A percentile compares a stretch with the other conserved stretches of the same genome.
Evolutionary conservation across 163 green algal species (phyloP).

Genomic region (Scenedesmus sp.): DNA sequence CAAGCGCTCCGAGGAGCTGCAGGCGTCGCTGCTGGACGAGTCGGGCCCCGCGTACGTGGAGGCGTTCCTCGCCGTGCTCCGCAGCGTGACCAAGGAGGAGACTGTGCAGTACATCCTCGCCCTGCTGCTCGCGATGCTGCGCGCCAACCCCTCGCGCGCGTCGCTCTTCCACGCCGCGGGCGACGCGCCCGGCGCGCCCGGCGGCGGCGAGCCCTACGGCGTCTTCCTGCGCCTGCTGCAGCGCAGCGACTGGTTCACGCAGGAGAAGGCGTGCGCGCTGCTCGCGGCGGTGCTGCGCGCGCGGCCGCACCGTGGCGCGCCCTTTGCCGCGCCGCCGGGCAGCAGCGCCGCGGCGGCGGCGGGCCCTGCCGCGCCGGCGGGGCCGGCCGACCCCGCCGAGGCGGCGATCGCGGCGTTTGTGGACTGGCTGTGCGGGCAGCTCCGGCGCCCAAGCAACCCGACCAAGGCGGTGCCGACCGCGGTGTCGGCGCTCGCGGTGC

Average conservation of each 20-base stretch:
- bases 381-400: slow-evolving; percentile 14
- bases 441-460: slow-evolving; percentile 79
- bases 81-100: slow-evolving; percentile 95
- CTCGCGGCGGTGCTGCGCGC: slow-evolving; percentile 72
- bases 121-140: slow-evolving; percentile 90
- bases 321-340: neutral
- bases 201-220: slow-evolving; percentile 71
- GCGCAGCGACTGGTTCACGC: slow-evolving; percentile 91
- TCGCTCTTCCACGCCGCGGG: slow-evolving; percentile 74
- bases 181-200: neutral
- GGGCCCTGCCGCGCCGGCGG: neutral
- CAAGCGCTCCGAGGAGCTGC: slow-evolving; percentile 78
- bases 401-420: slow-evolving; percentile 72
- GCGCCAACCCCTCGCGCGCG: slow-evolving; percentile 64
- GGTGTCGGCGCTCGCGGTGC: slow-evolving; percentile 71
- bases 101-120: slow-evolving; percentile 97
- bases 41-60: slow-evolving; percentile 82
- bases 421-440: slow-evolving; percentile 89
- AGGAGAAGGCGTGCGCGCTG: slow-evolving; percentile 87
- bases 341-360: slow-evolving; percentile 10
- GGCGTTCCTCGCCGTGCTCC: slow-evolving; percentile 91
- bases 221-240: slow-evolving; percentile 71
- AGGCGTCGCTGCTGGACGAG: slow-evolving; percentile 83
- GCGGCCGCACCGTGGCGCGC: slow-evolving; percentile 15
- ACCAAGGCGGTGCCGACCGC: slow-evolving; percentile 62